A percentile compares a stretch with the other conserved stretches of the same genome.
These are phyloP conservation scores for Babesia ovata DNA, from an alignment of 169 alveolate genomes.

Conservation along the genomic window DNA sequence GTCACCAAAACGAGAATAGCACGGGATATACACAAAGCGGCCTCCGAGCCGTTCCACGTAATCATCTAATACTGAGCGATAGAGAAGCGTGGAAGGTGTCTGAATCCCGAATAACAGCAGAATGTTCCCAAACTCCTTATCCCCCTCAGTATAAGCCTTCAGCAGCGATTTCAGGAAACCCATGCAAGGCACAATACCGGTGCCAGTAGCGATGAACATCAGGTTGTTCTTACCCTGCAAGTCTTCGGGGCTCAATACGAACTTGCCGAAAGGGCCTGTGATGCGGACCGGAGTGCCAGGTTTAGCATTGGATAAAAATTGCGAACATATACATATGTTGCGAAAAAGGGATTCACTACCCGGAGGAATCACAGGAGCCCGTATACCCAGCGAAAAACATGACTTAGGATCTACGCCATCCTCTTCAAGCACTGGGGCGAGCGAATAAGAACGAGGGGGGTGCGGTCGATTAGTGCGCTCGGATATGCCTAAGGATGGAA, in stretches of 20 bases:
- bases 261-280: constrained; percentile 59
- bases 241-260: constrained; percentile 30
- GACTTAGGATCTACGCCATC: constrained; percentile 22
- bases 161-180: constrained; percentile 54
- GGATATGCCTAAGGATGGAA: constrained; percentile 35
- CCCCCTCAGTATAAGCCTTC: neutral
- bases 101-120: constrained; percentile 71
- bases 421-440: constrained; percentile 48
- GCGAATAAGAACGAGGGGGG: constrained; percentile 59
- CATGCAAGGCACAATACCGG: constrained; percentile 76
- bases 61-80: constrained; percentile 56
- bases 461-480: constrained; percentile 27
- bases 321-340: constrained; percentile 46
- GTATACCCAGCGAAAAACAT: constrained; percentile 35
- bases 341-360: neutral
- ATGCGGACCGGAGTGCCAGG: constrained; percentile 40
- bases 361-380: constrained; percentile 22
- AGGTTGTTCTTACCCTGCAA: constrained; percentile 39
- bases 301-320: constrained; percentile 18
- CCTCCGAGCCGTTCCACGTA: constrained; percentile 50
- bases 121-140: constrained; percentile 24
- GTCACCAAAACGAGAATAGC: constrained; percentile 56
- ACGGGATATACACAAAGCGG: constrained; percentile 51
- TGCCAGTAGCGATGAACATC: constrained; percentile 76
- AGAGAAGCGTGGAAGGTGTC: constrained; percentile 64